These are phyloP conservation scores for Aspergillus bombycis DNA, from an alignment of 2,329 filamentous ascomycete genomes.

Conservation along the genomic window DNA sequence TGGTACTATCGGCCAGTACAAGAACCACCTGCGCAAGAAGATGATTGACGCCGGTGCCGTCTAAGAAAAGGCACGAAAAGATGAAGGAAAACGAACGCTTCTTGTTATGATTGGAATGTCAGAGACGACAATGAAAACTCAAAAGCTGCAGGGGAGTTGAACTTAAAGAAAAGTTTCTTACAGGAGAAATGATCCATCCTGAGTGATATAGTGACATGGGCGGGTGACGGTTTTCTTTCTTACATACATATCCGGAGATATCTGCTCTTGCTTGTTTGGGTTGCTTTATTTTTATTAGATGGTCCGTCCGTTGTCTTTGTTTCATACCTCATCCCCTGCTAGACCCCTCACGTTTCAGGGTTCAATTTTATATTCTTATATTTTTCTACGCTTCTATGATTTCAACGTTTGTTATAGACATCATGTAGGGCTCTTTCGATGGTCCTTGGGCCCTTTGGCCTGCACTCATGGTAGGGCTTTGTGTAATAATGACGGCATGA, in stretches of 20 bases:
- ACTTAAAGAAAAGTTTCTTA: slow-evolving; percentile 25
- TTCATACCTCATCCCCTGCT: slow-evolving; percentile 27
- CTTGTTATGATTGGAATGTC: slow-evolving; percentile 39
- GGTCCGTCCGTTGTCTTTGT: slow-evolving; percentile 27
- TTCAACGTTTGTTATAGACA: slow-evolving; percentile 12
- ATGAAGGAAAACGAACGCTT: slow-evolving; percentile 8
- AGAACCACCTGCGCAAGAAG: slow-evolving; percentile 98
- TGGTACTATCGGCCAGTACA: slow-evolving; percentile 89
- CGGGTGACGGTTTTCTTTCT: slow-evolving; percentile 15
- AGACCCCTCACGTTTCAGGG: slow-evolving; percentile 24
- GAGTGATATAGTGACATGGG: slow-evolving; percentile 13
- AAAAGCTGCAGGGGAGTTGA: slow-evolving; percentile 16
- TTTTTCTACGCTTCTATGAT: not conserved
- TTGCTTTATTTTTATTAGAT: slow-evolving; percentile 25
- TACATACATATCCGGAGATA: slow-evolving; percentile 23
- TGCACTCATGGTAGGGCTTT: not conserved
- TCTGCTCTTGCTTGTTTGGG: slow-evolving; percentile 23
- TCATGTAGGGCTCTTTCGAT: not conserved
- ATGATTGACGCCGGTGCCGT: slow-evolving; percentile 89
- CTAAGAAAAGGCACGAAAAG: slow-evolving; percentile 49
- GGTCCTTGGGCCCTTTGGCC: not conserved
- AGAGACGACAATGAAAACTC: slow-evolving; percentile 25
- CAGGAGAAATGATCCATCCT: slow-evolving; percentile 28
- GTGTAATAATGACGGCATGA: not conserved
- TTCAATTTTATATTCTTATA: slow-evolving; percentile 21